Base-by-base conservation (phyloP, 2,329 filamentous ascomycete species). In the Penicillium sp. region DNA sequence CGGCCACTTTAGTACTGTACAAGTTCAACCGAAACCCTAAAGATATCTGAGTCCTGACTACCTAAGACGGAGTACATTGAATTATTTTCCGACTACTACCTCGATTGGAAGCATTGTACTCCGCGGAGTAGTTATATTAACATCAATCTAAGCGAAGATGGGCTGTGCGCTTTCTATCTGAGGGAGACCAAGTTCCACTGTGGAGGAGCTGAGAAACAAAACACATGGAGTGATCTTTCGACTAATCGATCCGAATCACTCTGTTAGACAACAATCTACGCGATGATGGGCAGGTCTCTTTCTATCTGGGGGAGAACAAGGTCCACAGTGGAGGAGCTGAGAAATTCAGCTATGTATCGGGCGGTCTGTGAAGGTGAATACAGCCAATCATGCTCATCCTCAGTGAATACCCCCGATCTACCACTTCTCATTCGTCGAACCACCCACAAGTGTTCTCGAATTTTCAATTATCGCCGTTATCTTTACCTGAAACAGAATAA, bases 321-420 rank as follows among this genome's bases (percentile, higher is more conserved):
- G 5, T 25, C 47, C 47, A 46, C 47, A 40, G 47, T 40, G 47
- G 41, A 46, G 35, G 33, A 37, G 41, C 33, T 22, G 41, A 44
- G 9, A 33, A 29, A 38, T 45, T 16, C 27, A 13, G 6, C 27
- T 10, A 30, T 25, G n/a, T n/a, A n/a, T n/a, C n/a, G 5, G 22
- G 4, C 22, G 5, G 22, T 25, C 8, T 25, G 4, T 25, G 22
- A 25, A 25, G 8, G 22, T 25, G 22, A 25, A 7, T 2, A 25
- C 3, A 7, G 7, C 22, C 22, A 25, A 25, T 25, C 8, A 30
- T 16, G 18, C 4, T n/a, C 25, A 16, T 4, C 5, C 12, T 9
- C 3, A 16, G 12, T 11, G 7, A 30, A 30, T 6, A 25, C 22
- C 22, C 22, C 5, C 22, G 22, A 25, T 25, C 3, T 25, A 25